Percentiles rank a stretch among this genome's conserved stretches.
These are phyloP conservation scores for Chrysophaeum taylorii DNA, from an alignment of 352 stramenopile species.

Conservation along the genomic window DNA sequence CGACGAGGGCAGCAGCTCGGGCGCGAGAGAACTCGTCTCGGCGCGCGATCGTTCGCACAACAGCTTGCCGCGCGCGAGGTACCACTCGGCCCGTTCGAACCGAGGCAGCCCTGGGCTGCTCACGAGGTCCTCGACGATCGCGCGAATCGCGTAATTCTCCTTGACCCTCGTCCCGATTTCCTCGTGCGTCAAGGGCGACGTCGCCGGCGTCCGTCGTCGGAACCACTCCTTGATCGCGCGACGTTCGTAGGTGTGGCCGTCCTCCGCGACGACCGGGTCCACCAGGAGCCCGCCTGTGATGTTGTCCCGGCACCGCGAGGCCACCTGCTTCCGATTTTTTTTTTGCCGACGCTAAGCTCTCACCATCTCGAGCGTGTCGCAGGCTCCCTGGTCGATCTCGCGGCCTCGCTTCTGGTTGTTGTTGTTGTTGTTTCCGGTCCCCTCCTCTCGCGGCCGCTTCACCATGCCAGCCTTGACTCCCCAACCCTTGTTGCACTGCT, in stretches of 20 bases:
- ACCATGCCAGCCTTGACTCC: too few relatives aligned
- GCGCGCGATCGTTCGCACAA: not conserved
- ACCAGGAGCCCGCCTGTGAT: slow-evolving; percentile 61
- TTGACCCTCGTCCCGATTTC: not conserved
- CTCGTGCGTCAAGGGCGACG: slow-evolving; percentile 1
- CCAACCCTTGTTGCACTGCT: too few relatives aligned
- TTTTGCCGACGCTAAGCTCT: too few relatives aligned
- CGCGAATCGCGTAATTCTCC: not conserved
- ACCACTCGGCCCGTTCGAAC: not conserved
- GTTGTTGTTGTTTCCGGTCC: too few relatives aligned
- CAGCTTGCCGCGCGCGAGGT: not conserved
- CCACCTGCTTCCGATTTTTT: too few relatives aligned
- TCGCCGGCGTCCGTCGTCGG: not conserved
- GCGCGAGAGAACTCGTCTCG: too few relatives aligned
- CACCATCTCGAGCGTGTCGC: slow-evolving; percentile 1
- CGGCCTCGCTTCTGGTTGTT: too few relatives aligned
- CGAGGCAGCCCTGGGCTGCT: not conserved
- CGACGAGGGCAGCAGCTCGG: too few relatives aligned
- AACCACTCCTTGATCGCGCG: slow-evolving; percentile 58
- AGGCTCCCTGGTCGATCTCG: too few relatives aligned
- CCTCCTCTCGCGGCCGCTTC: too few relatives aligned
- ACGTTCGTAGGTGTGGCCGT: slow-evolving; percentile 69
- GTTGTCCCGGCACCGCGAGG: not conserved
- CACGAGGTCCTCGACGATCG: slow-evolving; percentile 9
- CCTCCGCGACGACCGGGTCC: slow-evolving; percentile 64